phyloP scores from a whole-genome alignment of 169 alveolate genomes.

The Cryptosporidium tyzzeri region DNA sequence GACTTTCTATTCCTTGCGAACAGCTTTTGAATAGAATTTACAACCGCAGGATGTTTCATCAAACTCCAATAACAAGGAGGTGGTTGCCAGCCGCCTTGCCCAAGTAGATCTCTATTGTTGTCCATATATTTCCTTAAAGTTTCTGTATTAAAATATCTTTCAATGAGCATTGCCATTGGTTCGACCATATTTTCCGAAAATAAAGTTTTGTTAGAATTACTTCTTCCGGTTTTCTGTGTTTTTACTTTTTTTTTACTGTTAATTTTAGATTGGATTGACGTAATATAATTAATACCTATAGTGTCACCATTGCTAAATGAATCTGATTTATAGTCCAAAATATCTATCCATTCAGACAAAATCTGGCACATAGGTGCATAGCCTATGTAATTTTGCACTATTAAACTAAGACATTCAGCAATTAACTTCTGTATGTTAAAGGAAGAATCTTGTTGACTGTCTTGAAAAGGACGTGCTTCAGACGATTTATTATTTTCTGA shows the following conservation, averaged over 20 bases:
- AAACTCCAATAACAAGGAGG: constrained; percentile 88
- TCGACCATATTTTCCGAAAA: constrained; percentile 76
- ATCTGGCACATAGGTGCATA: constrained; percentile 70
- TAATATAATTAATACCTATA: background rate
- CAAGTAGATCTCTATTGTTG: constrained; percentile 83
- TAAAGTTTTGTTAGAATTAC: background rate
- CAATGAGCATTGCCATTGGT: constrained; percentile 83
- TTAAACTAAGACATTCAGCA: constrained; percentile 40
- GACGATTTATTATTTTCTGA: background rate
- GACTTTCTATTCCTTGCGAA: constrained; percentile 85
- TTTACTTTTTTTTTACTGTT: constrained; percentile 21
- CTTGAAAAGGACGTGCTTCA: constrained; percentile 5
- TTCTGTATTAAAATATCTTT: constrained; percentile 86
- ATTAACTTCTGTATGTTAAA: constrained; percentile 2
- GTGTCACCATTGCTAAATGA: background rate
- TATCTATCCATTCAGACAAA: constrained; percentile 61
- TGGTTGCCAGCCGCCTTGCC: constrained; percentile 88
- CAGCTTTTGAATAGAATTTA: constrained; percentile 84
- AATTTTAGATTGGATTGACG: background rate
- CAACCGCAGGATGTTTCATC: constrained; percentile 84
- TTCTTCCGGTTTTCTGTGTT: constrained; percentile 19
- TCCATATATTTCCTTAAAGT: constrained; percentile 86
- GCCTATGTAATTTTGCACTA: constrained; percentile 48
- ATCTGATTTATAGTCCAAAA: constrained; percentile 26
- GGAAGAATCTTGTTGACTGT: background rate